Conservation (phyloP, 2,329 filamentous ascomycete genomes). For the Penicillium fuscoglaucum region DNA sequence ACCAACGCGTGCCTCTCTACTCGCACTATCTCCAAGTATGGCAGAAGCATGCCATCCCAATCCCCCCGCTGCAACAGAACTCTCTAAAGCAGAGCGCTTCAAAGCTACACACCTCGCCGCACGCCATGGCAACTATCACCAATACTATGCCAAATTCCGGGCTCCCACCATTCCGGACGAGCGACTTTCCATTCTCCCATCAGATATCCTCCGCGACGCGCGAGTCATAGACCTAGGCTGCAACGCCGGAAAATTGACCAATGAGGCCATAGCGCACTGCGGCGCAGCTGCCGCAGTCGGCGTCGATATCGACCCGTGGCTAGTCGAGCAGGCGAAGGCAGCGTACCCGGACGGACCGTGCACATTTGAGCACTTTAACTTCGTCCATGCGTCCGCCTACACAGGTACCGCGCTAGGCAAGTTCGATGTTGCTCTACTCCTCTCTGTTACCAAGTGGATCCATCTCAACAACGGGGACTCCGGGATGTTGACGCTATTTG, state of each 20-base stretch:
- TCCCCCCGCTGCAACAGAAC: slow-evolving; percentile 16
- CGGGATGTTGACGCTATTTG: slow-evolving; percentile 24
- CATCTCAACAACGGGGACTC: slow-evolving; percentile 29
- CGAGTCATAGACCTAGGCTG: slow-evolving; percentile 29
- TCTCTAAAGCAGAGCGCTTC: slow-evolving; percentile 29
- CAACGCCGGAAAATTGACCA: slow-evolving; percentile 28
- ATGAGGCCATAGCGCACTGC: slow-evolving; percentile 26
- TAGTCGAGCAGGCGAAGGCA: slow-evolving; percentile 25
- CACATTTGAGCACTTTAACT: slow-evolving; percentile 29
- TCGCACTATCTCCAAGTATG: slow-evolving; percentile 19
- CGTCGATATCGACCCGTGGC: slow-evolving; percentile 29
- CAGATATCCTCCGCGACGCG: slow-evolving; percentile 25
- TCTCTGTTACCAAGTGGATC: slow-evolving; percentile 29
- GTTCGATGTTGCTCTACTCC: slow-evolving; percentile 27
- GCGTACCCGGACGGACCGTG: slow-evolving; percentile 28
- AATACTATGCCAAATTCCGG: slow-evolving; percentile 29
- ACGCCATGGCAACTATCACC: slow-evolving; percentile 30
- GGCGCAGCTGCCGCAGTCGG: slow-evolving; percentile 24
- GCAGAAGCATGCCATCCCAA: slow-evolving; percentile 17
- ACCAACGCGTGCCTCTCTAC: slow-evolving; percentile 8
- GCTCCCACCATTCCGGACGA: slow-evolving; percentile 26
- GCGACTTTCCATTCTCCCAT: slow-evolving; percentile 27
- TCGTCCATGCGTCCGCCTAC: slow-evolving; percentile 25
- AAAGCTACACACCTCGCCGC: slow-evolving; percentile 29
- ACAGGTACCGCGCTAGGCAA: slow-evolving; percentile 26